A percentile compares a stretch with the other conserved stretches of the same genome.
Evolutionary conservation across 345 rosid genomes (phyloP).

Genomic region (Anastatica hierochuntica): DNA sequence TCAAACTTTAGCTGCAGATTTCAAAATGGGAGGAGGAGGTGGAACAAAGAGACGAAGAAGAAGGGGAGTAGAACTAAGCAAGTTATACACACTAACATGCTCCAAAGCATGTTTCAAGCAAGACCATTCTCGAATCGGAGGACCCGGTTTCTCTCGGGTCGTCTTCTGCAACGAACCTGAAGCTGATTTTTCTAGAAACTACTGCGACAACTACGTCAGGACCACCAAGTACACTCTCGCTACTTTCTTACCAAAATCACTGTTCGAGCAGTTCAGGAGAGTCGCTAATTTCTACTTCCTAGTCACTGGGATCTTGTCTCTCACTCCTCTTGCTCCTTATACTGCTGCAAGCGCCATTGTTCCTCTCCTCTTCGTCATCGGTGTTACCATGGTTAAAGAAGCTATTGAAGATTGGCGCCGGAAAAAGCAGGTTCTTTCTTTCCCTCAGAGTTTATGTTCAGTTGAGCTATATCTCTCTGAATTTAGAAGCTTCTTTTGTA

Average conservation of each 20-base stretch:
- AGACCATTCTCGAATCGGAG: constrained; percentile 65
- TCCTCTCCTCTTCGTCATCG: constrained; percentile 63
- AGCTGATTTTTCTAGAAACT: constrained; percentile 39
- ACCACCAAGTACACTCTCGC: constrained; percentile 72
- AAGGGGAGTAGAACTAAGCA: constrained; percentile 61
- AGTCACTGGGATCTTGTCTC: constrained; percentile 56
- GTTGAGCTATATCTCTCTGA: no score
- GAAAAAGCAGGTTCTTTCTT: constrained; percentile 60
- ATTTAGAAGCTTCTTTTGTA: no score
- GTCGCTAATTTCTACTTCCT: constrained; percentile 88
- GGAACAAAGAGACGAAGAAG: constrained; percentile 50
- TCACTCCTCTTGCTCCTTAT: constrained; percentile 68
- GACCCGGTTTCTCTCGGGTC: constrained; percentile 81
- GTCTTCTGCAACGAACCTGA: constrained; percentile 74
- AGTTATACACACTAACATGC: constrained; percentile 49
- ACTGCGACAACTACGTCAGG: constrained; percentile 51
- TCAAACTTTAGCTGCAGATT: no score
- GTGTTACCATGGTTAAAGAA: constrained; percentile 81
- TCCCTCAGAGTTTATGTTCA: no score
- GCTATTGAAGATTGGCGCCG: constrained; percentile 85
- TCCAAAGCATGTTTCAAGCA: constrained; percentile 54
- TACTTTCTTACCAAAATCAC: constrained; percentile 75
- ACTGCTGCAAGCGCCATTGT: constrained; percentile 55
- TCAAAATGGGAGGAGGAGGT: constrained; percentile 29
- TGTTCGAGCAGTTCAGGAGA: constrained; percentile 93